Percentiles rank a stretch among this genome's conserved stretches.
phyloP scores from a whole-genome alignment of 2,329 filamentous ascomycete species.

The Didymella glomerata region DNA sequence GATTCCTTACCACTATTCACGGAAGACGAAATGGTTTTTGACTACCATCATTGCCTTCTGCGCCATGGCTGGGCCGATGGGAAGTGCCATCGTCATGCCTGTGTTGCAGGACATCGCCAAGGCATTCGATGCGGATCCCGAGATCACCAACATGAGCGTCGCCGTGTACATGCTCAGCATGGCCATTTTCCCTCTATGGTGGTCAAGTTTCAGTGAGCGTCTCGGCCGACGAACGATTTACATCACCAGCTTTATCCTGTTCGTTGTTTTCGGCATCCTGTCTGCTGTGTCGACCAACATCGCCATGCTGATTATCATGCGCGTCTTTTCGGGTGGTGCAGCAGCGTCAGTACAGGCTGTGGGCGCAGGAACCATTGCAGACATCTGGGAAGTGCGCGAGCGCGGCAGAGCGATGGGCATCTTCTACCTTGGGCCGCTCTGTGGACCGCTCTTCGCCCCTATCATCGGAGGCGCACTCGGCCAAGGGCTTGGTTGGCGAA shows the following conservation, averaged over 20 bases:
- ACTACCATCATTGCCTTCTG: slow-evolving; percentile 80
- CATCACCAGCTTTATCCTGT: slow-evolving; percentile 47
- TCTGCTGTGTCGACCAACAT: slow-evolving; percentile 49
- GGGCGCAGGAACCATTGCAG: slow-evolving; percentile 50
- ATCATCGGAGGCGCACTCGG: slow-evolving; percentile 51
- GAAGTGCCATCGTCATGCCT: slow-evolving; percentile 81
- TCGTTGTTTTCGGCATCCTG: slow-evolving; percentile 45
- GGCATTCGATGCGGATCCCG: slow-evolving; percentile 43
- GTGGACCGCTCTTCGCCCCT: slow-evolving; percentile 50
- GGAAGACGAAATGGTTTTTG: slow-evolving; percentile 82
- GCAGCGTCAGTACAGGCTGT: slow-evolving; percentile 52
- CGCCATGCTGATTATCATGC: slow-evolving; percentile 50
- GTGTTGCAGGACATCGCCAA: slow-evolving; percentile 47
- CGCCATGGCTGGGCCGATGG: slow-evolving; percentile 80
- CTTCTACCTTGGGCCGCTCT: slow-evolving; percentile 52
- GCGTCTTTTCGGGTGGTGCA: slow-evolving; percentile 48
- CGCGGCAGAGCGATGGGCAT: slow-evolving; percentile 51
- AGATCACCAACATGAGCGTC: slow-evolving; percentile 52
- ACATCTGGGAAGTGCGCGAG: slow-evolving; percentile 51
- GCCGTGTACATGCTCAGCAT: slow-evolving; percentile 55
- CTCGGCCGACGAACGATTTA: slow-evolving; percentile 50
- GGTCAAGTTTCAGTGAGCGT: slow-evolving; percentile 51
- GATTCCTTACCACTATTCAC: slow-evolving; percentile 75
- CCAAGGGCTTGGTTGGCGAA: slow-evolving; percentile 47
- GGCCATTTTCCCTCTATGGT: slow-evolving; percentile 54